These are phyloP conservation scores for Chytriomyces confervae DNA, from an alignment of 192 early-diverging fungal species.

Conservation along the genomic window DNA sequence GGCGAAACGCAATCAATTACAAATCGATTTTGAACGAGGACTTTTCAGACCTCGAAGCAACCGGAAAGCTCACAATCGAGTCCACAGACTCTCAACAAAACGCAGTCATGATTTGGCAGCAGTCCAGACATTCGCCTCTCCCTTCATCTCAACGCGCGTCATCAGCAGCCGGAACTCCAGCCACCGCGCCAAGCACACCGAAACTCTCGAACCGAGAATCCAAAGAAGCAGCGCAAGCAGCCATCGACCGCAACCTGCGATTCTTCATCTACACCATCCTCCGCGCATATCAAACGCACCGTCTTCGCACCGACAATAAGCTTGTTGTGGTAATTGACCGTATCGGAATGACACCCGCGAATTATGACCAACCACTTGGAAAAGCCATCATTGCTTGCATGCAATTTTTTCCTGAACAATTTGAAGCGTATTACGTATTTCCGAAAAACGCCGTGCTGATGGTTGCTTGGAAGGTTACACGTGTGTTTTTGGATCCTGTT, in stretches of 20 bases:
- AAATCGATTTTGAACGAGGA: constrained; percentile 34
- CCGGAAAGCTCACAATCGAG: constrained; percentile 34
- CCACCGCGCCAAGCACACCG: neutral
- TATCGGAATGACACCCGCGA: constrained; percentile 32
- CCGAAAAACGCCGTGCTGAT: constrained; percentile 39
- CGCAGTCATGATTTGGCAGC: constrained; percentile 31
- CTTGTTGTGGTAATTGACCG: constrained; percentile 36
- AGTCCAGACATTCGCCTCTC: constrained; percentile 13
- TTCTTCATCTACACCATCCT: constrained; percentile 41
- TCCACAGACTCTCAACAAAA: constrained; percentile 28
- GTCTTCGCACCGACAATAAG: constrained; percentile 25
- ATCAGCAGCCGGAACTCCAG: neutral
- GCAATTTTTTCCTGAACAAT: constrained; percentile 38
- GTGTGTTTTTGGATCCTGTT: constrained; percentile 40
- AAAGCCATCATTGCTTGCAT: constrained; percentile 33
- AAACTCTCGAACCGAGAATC: constrained; percentile 14
- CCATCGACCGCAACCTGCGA: constrained; percentile 27
- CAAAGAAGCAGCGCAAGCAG: constrained; percentile 5
- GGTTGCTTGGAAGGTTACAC: constrained; percentile 41
- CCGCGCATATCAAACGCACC: constrained; percentile 24
- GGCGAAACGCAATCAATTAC: constrained; percentile 30
- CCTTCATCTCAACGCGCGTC: neutral
- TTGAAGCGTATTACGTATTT: constrained; percentile 39
- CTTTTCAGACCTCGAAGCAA: constrained; percentile 40
- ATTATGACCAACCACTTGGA: constrained; percentile 40